Evolutionary conservation across 2,329 filamentous ascomycete genomes (phyloP).

Genomic region (Didymellaceae sp.): DNA sequence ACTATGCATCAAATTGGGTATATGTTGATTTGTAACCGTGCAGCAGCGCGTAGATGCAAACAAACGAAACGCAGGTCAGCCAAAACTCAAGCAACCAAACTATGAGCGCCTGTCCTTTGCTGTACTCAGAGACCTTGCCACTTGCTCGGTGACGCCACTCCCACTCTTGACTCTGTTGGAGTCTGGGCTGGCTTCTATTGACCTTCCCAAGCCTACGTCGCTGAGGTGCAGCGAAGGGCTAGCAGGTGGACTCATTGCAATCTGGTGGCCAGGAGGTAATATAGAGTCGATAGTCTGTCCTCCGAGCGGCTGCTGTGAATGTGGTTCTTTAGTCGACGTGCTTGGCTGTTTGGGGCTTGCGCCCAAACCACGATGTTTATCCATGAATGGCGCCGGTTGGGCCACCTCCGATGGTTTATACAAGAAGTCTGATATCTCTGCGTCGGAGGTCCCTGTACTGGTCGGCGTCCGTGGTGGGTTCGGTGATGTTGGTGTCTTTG

Average conservation of each 20-base stretch:
- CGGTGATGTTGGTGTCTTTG: conserved; percentile 24
- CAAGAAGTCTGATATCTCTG: conserved; percentile 51
- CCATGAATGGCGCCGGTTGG: conserved; percentile 30
- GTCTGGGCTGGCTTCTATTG: conserved; percentile 34
- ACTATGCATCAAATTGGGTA: conserved; percentile 23
- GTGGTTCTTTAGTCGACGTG: conserved; percentile 33
- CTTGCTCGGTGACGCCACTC: conserved; percentile 42
- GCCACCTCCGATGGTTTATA: conserved; percentile 13
- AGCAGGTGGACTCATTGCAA: conserved; percentile 25
- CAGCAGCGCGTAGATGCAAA: conserved; percentile 11
- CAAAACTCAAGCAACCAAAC: not conserved
- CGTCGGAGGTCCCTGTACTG: conserved; percentile 44
- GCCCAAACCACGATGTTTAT: conserved; percentile 51
- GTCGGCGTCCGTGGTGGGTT: conserved; percentile 27
- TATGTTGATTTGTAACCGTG: conserved; percentile 5
- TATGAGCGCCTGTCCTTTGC: conserved; percentile 24
- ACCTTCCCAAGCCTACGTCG: conserved; percentile 41
- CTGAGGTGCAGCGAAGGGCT: conserved; percentile 34
- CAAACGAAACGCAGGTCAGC: conserved; percentile 9
- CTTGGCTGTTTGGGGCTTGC: conserved; percentile 25
- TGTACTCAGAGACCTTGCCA: conserved; percentile 38
- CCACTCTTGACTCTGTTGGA: conserved; percentile 12
- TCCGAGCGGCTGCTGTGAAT: conserved; percentile 38
- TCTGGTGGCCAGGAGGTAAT: conserved; percentile 22
- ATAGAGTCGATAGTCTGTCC: conserved; percentile 24